These are phyloP conservation scores for Boletus rex-veris DNA, from an alignment of 768 basidiomycete species.

Conservation along the genomic window DNA sequence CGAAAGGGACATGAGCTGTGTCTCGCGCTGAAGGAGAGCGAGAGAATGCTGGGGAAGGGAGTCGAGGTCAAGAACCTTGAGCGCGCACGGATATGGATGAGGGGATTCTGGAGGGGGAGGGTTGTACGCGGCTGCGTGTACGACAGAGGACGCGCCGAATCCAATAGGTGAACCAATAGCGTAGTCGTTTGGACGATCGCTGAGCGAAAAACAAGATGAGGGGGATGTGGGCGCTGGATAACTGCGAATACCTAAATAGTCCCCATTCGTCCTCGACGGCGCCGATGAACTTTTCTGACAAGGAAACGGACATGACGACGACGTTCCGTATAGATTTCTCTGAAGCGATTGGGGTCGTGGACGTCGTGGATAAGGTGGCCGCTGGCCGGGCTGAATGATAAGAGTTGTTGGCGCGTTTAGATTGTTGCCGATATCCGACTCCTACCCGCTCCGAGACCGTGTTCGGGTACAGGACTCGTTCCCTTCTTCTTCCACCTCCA, in stretches of 20 bases:
- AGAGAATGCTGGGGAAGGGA: slow-evolving; percentile 66
- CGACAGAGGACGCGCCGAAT: slow-evolving; percentile 89
- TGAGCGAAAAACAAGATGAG: slow-evolving; percentile 25
- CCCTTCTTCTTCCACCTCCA: not conserved
- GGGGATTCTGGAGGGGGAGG: slow-evolving; percentile 36
- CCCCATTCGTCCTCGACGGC: slow-evolving; percentile 84
- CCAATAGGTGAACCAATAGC: slow-evolving; percentile 76
- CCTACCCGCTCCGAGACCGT: slow-evolving; percentile 19
- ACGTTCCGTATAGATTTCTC: not conserved
- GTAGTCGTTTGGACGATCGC: slow-evolving; percentile 71
- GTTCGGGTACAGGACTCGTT: slow-evolving; percentile 10
- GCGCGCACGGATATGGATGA: slow-evolving; percentile 59
- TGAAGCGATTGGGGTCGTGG: not conserved
- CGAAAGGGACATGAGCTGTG: slow-evolving; percentile 86
- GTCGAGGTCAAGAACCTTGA: slow-evolving; percentile 90
- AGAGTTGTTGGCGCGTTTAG: not conserved
- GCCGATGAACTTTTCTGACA: slow-evolving; percentile 55
- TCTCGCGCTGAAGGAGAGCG: slow-evolving; percentile 76
- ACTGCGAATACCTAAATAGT: slow-evolving; percentile 59
- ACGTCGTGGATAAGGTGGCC: slow-evolving; percentile 1
- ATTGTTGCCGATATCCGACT: not conserved
- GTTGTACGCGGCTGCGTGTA: slow-evolving; percentile 72
- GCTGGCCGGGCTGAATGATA: not conserved
- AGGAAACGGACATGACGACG: slow-evolving; percentile 16
- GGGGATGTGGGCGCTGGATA: not conserved